Evolutionary conservation across 768 basidiomycete genomes (phyloP).

Genomic region (Nidula microcarpa): DNA sequence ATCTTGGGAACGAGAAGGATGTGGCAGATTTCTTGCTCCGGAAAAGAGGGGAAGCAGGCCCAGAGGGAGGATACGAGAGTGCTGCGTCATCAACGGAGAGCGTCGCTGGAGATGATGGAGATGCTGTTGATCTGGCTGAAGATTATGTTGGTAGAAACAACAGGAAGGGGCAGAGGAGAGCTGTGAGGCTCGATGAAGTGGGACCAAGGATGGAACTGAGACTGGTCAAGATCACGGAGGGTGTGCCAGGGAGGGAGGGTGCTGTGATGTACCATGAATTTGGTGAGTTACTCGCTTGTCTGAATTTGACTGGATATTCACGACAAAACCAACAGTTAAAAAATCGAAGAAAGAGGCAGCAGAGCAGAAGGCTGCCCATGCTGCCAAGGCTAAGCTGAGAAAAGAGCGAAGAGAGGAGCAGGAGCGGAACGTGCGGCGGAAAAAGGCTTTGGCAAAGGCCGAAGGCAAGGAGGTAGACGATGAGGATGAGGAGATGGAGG

Average conservation of each 20-base stretch:
- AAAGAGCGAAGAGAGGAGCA: conserved; percentile 86
- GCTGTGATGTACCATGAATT: conserved; percentile 93
- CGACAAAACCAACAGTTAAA: conserved; percentile 56
- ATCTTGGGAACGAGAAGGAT: conserved; percentile 89
- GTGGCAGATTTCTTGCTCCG: conserved; percentile 93
- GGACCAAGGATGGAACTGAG: conserved; percentile 94
- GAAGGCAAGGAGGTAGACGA: conserved; percentile 22
- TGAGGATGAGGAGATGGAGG: conserved; percentile 26
- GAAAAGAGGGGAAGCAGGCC: conserved; percentile 56
- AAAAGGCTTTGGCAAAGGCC: conserved; percentile 45
- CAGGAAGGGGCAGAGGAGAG: conserved; percentile 85
- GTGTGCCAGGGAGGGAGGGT: conserved; percentile 90
- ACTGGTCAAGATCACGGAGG: conserved; percentile 92
- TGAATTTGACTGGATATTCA: conserved; percentile 1
- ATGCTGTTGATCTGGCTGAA: conserved; percentile 79
- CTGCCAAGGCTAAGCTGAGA: conserved; percentile 69
- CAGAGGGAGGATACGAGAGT: conserved; percentile 73
- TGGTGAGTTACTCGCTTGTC: conserved; percentile 48
- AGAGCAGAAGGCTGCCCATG: conserved; percentile 69
- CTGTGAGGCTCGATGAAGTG: conserved; percentile 89
- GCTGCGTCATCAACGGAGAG: conserved; percentile 81
- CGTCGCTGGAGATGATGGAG: conserved; percentile 81
- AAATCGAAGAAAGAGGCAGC: conserved; percentile 78
- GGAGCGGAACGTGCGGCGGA: conserved; percentile 84
- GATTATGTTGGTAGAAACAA: conserved; percentile 97